Conservation (phyloP, 2,329 filamentous ascomycete species). For the Ophiocordyceps camponoti-floridani region DNA sequence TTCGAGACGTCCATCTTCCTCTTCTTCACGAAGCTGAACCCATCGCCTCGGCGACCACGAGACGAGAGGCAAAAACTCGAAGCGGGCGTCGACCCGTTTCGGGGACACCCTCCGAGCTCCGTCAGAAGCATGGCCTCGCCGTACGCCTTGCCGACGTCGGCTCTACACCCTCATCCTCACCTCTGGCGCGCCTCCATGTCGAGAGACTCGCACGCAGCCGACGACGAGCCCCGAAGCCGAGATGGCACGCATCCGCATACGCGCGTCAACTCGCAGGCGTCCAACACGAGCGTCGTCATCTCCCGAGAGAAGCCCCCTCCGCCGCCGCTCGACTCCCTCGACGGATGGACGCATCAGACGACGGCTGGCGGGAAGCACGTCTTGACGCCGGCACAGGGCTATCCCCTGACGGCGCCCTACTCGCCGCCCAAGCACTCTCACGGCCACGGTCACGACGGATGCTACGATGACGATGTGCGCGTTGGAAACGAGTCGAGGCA, state of each 20-base stretch:
- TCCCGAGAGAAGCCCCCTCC: slow-evolving; percentile 14
- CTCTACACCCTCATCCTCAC: slow-evolving; percentile 22
- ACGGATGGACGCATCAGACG: slow-evolving; percentile 22
- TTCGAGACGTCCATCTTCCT: no score
- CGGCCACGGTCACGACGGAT: slow-evolving; percentile 11
- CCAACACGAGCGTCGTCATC: slow-evolving; percentile 11
- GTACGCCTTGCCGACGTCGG: slow-evolving; percentile 33
- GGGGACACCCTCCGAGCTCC: background rate
- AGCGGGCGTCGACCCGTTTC: slow-evolving; percentile 1
- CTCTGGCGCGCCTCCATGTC: slow-evolving; percentile 18
- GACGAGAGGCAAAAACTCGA: no score
- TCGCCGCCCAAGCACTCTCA: slow-evolving; percentile 6
- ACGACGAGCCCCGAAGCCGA: slow-evolving; percentile 12
- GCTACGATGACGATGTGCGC: slow-evolving; percentile 11
- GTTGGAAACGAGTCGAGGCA: slow-evolving; percentile 7
- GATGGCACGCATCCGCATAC: slow-evolving; percentile 9
- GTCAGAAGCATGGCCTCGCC: slow-evolving; percentile 26
- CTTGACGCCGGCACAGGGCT: slow-evolving; percentile 15
- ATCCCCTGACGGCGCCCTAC: slow-evolving; percentile 10
- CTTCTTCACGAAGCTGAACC: no score
- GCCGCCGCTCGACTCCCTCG: slow-evolving; percentile 14
- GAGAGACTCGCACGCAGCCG: slow-evolving; percentile 11
- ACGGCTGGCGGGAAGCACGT: slow-evolving; percentile 22
- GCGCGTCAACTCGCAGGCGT: slow-evolving; percentile 12
- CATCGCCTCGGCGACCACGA: no score